phyloP scores from a whole-genome alignment of 2,329 filamentous ascomycete genomes.

The Albophoma yamanashiensis region DNA sequence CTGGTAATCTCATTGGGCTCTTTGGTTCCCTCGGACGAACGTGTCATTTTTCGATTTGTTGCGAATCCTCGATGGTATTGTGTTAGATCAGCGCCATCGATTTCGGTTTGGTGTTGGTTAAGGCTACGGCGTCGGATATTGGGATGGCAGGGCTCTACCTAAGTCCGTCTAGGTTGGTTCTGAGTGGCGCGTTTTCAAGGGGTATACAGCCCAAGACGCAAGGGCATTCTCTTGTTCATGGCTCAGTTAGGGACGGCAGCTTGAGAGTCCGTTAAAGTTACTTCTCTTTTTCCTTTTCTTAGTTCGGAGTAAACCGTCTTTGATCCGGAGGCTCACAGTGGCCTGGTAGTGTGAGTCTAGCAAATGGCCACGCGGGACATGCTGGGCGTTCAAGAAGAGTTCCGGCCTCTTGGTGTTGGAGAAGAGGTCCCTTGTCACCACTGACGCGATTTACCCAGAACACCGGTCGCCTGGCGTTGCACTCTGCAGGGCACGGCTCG shows the following conservation, averaged over 20 bases:
- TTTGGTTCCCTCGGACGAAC: neutral
- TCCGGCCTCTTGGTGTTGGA: no score
- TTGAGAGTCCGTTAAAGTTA: neutral
- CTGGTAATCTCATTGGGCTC: neutral
- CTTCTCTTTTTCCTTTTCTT: neutral
- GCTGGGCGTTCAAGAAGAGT: no score
- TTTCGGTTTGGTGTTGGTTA: neutral
- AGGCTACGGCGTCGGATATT: neutral
- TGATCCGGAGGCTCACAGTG: no score
- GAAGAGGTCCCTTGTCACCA: no score
- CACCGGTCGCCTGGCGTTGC: no score
- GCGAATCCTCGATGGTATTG: neutral
- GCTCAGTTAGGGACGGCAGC: neutral
- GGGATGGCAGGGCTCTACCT: neutral
- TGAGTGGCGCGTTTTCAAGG: neutral
- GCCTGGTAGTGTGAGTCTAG: no score
- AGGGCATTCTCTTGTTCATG: neutral
- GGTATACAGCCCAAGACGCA: neutral
- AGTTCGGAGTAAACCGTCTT: no score
- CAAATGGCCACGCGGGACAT: no score
- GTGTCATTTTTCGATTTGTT: neutral
- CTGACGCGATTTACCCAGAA: no score
- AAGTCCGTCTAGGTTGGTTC: neutral
- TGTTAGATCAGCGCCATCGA: neutral
- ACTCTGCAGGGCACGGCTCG: no score